Percentiles rank a stretch among this genome's conserved stretches.
phyloP scores from a whole-genome alignment of 805 yeast genomes.

The Starmerella gropengiesseri region DNA sequence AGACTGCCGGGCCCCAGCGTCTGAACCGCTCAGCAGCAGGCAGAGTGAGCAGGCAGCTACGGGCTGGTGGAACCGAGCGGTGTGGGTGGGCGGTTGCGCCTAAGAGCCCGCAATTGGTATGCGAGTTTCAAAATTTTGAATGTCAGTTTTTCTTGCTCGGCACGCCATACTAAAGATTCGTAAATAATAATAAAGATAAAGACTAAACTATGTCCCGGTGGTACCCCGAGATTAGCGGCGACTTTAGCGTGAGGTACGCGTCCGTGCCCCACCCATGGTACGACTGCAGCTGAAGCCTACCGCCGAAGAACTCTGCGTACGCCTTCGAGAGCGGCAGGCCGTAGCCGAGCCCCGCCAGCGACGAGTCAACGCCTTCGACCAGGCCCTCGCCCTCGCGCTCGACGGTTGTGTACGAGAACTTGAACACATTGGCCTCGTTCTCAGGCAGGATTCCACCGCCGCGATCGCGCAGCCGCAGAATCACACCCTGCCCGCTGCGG shows the following conservation, averaged over 20 bases:
- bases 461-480: conserved; percentile 67
- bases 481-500: conserved; percentile 40
- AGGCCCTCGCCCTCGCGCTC: conserved; percentile 41
- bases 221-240: conserved; percentile 23
- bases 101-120: too few relatives aligned
- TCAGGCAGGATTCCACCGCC: conserved; percentile 81
- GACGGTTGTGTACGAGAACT: conserved; percentile 77
- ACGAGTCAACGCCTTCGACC: conserved; percentile 59
- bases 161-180: neutral
- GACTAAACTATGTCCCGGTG: conserved; percentile 12
- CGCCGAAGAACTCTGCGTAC: conserved; percentile 63
- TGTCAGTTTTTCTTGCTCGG: neutral
- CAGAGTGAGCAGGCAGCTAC: too few relatives aligned
- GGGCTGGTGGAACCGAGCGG: too few relatives aligned
- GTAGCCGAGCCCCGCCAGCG: conserved; percentile 91
- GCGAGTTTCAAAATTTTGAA: too few relatives aligned
- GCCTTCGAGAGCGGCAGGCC: conserved; percentile 80
- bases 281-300: conserved; percentile 55
- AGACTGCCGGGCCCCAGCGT: too few relatives aligned
- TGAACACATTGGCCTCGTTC: conserved; percentile 58
- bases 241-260: conserved; percentile 41
- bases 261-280: conserved; percentile 73
- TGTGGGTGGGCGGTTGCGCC: too few relatives aligned
- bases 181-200: neutral
- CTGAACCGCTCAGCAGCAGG: too few relatives aligned